Percentiles rank a stretch among this genome's conserved stretches.
These are phyloP conservation scores for Diophrys appendiculata DNA, from an alignment of 73 alveolate genomes.

Conservation along the genomic window DNA sequence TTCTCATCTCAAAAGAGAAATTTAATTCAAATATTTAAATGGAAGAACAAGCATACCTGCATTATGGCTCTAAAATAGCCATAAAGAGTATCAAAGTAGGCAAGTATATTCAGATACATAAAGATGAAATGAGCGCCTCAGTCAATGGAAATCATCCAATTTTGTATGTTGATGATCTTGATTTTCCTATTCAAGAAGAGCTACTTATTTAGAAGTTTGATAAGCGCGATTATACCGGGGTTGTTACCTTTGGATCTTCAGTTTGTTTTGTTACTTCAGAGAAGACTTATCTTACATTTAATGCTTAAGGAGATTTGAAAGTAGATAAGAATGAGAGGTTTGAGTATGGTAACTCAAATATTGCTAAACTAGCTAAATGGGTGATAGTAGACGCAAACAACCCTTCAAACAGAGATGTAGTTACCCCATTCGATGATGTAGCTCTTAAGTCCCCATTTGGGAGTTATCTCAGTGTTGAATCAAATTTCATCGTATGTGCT, in stretches of 20 bases:
- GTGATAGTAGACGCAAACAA: conserved; percentile 51
- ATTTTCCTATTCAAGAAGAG: conserved; percentile 53
- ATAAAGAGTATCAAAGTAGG: conserved; percentile 47
- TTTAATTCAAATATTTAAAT: conserved; percentile 29
- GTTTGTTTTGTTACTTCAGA: conserved; percentile 57
- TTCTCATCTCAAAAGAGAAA: neutral
- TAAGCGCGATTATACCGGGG: conserved; percentile 50
- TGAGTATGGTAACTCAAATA: conserved; percentile 47
- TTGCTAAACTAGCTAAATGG: conserved; percentile 69
- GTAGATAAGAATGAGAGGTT: conserved; percentile 53
- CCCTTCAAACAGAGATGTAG: conserved; percentile 59
- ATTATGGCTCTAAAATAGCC: conserved; percentile 54
- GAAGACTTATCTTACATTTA: conserved; percentile 57
- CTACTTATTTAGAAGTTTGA: conserved; percentile 50
- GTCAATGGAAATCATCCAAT: conserved; percentile 70
- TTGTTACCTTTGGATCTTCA: conserved; percentile 53
- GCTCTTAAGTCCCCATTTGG: conserved; percentile 62
- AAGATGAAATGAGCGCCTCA: conserved; percentile 38
- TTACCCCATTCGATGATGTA: conserved; percentile 72
- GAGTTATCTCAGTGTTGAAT: conserved; percentile 55
- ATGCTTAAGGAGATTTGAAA: conserved; percentile 50
- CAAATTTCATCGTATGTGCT: conserved; percentile 66
- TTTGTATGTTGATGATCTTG: conserved; percentile 58
- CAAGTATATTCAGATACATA: conserved; percentile 36
- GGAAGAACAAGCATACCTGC: conserved; percentile 62